phyloP scores from a whole-genome alignment of 768 basidiomycete species.

The Asterophora lycoperdoides region DNA sequence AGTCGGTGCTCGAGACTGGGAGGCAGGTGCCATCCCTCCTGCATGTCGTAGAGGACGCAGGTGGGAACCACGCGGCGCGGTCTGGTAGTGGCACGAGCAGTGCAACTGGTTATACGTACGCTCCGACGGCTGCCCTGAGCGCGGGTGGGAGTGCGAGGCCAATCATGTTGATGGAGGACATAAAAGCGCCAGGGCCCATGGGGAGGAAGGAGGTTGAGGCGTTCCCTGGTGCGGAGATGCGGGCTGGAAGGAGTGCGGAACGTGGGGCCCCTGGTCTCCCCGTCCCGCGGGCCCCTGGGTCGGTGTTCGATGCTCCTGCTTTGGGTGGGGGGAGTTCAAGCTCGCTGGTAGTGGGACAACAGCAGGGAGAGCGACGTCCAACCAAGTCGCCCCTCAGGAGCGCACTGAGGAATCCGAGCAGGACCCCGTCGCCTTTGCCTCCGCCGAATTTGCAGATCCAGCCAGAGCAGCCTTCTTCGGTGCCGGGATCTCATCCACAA shows the following conservation, averaged over 20 bases:
- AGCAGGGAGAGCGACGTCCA: constrained; percentile 19
- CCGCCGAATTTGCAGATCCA: background rate
- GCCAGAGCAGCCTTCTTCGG: background rate
- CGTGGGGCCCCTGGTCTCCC: background rate
- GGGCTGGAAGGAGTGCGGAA: constrained; percentile 4
- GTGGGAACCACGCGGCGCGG: background rate
- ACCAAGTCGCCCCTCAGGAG: constrained; percentile 54
- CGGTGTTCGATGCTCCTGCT: constrained; percentile 28
- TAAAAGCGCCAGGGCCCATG: constrained; percentile 46
- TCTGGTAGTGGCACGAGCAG: too few species aligned
- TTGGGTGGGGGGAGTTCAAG: background rate
- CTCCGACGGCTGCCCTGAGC: constrained; percentile 2
- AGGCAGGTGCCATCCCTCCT: constrained; percentile 46
- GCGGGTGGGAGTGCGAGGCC: constrained; percentile 13
- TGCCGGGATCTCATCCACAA: background rate
- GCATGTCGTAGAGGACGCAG: constrained; percentile 14
- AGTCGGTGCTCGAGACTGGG: constrained; percentile 9
- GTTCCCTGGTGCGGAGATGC: background rate
- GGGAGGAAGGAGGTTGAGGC: constrained; percentile 24
- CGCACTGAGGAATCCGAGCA: constrained; percentile 52
- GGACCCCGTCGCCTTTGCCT: constrained; percentile 44
- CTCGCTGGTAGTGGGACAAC: background rate
- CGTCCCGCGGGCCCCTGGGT: constrained; percentile 32
- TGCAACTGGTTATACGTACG: background rate
- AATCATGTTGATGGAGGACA: constrained; percentile 24